A percentile compares a stretch with the other conserved stretches of the same genome.
Evolutionary conservation across 2,329 filamentous ascomycete species (phyloP).

Genomic region (Thyridium curvatum): DNA sequence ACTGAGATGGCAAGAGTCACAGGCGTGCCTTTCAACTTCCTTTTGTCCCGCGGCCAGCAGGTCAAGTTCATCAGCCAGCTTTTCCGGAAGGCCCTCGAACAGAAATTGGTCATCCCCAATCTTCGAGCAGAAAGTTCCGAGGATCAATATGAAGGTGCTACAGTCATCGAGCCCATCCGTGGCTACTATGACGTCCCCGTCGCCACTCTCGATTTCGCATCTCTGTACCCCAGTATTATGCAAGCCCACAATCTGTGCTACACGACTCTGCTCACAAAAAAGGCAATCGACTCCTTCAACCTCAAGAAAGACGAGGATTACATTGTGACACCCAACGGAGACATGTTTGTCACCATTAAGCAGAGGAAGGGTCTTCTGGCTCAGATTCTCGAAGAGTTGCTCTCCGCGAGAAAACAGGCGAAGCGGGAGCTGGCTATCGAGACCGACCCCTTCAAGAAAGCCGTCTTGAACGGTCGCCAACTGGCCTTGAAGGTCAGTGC

Average conservation of each 20-base stretch:
- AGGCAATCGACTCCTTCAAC: conserved; percentile 65
- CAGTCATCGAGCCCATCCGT: conserved; percentile 90
- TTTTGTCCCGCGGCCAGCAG: conserved; percentile 88
- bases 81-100: conserved; percentile 88
- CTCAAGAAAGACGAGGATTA: conserved; percentile 90
- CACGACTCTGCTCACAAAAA: conserved; percentile 82
- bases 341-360: conserved; percentile 84
- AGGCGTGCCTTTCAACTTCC: conserved; percentile 92
- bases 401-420: conserved; percentile 87
- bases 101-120: conserved; percentile 92
- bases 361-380: conserved; percentile 86
- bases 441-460: conserved; percentile 95
- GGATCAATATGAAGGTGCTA: conserved; percentile 95
- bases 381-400: conserved; percentile 90
- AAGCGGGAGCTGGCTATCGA: conserved; percentile 85
- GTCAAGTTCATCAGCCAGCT: conserved; percentile 97
- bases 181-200: conserved; percentile 94
- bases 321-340: conserved; percentile 90
- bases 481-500: conserved; percentile 93
- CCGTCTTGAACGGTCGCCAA: conserved; percentile 94
- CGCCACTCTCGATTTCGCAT: conserved; percentile 96
- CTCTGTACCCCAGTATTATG: conserved; percentile 97
- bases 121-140: conserved; percentile 63
- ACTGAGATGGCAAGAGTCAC: conserved; percentile 99
- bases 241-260: conserved; percentile 98